Base-by-base conservation (phyloP, 345 rosid species). In the Moricandia moricandioides region DNA sequence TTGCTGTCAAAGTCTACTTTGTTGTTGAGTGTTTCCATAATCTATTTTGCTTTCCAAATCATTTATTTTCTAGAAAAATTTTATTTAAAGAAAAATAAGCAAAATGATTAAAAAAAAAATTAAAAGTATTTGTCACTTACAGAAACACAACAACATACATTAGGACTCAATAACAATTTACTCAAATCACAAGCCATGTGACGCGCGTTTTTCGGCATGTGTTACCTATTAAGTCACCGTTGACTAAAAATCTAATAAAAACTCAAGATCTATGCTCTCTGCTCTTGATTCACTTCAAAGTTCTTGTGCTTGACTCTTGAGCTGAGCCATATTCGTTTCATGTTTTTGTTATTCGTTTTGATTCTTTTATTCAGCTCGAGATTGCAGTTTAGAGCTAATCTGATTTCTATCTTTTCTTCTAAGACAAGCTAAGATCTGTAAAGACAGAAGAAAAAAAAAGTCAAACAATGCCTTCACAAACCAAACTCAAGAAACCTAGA, bases 401-500 rank as follows among this genome's bases (percentile, higher is more conserved):
- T 61, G 13, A 24, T 45, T 27, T 33, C 49, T 29, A 1, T 7
- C 1, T 5, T 21, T 33, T 7, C 5, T 56, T 39, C 1, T 39
- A 51, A 21, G 47, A 40, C 47, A 12, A 40, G 14, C 47, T 37
- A 40, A 11, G n/a, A 40, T 40, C n/a, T 12, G 6, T 4, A 12
- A 40, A 40, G 14, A 40, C 47, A 35, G 10, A 35, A 37, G 69
- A 76, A 49, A 5, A 26, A 27, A 59, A 60, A 60, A 30, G 9
- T 9, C 21, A 55, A 55, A 43, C 33, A 10, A 88, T 91, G 97
- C 92, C 95, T 54, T 73, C 79, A 72, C 83, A 72, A 85, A 82
- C 14, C 82, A 89, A 89, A 78, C 76, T 81, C 73, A 89, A 85
- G 79, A 89, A 81, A 76, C 27, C 86, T 13, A 89, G 62, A 54